phyloP scores from a whole-genome alignment of 1,284 basidiomycete species.

The Pascua guehoae region DNA sequence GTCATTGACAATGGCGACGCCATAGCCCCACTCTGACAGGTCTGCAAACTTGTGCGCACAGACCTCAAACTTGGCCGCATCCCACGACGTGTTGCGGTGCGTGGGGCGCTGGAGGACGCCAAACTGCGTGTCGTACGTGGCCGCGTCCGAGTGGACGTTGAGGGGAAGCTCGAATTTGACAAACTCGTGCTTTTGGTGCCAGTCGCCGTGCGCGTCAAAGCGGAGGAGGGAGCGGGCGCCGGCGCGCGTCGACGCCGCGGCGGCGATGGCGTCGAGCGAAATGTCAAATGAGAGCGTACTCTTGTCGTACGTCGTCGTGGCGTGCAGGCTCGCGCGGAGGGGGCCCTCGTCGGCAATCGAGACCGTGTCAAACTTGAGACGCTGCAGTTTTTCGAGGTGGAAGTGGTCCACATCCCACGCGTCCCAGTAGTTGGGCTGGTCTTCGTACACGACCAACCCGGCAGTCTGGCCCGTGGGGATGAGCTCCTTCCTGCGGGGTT shows the following conservation, averaged over 20 bases:
- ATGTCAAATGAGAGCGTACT: conserved; percentile 77
- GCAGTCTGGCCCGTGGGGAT: conserved; percentile 69
- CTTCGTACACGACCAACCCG: conserved; percentile 82
- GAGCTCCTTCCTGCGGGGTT: conserved; percentile 55
- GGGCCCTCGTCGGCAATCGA: conserved; percentile 74
- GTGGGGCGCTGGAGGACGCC: conserved; percentile 84
- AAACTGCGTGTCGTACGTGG: conserved; percentile 90
- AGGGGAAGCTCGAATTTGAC: conserved; percentile 89
- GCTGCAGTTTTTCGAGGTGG: conserved; percentile 77
- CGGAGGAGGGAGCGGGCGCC: conserved; percentile 72
- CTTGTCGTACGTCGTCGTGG: conserved; percentile 69
- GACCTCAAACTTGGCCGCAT: conserved; percentile 60
- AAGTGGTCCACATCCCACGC: conserved; percentile 85
- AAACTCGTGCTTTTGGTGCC: conserved; percentile 87
- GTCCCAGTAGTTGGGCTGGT: conserved; percentile 59
- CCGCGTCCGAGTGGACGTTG: conserved; percentile 72
- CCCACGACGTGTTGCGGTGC: conserved; percentile 84
- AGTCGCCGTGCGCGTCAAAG: conserved; percentile 76
- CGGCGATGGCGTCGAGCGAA: conserved; percentile 66
- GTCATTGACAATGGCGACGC: conserved; percentile 87
- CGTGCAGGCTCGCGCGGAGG: conserved; percentile 67
- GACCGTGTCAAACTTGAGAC: conserved; percentile 69
- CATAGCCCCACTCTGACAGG: conserved; percentile 68
- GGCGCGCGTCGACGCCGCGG: conserved; percentile 57
- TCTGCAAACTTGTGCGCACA: conserved; percentile 66